phyloP scores from a whole-genome alignment of 2,329 filamentous ascomycete species.

The Grosmannia clavigera region DNA sequence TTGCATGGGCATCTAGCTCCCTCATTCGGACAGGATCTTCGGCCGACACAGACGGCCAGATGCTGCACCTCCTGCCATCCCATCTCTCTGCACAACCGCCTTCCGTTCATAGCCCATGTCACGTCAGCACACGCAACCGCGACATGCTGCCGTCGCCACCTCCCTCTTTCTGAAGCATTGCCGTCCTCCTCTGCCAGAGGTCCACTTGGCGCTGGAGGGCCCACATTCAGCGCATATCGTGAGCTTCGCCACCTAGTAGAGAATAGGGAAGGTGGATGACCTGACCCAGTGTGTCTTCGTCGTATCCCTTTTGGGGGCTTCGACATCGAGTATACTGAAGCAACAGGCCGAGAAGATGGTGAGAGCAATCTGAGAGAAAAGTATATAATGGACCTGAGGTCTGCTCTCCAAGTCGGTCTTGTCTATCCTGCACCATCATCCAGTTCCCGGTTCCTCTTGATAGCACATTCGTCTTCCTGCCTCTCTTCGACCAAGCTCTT shows the following conservation, averaged over 20 bases:
- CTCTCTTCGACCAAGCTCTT: neutral
- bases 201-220: neutral
- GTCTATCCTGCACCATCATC: neutral
- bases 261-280: neutral
- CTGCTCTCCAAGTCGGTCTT: neutral
- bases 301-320: neutral
- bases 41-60: neutral
- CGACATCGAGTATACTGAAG: too few species aligned
- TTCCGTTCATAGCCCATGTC: neutral
- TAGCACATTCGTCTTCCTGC: neutral
- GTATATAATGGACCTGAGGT: neutral
- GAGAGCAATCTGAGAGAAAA: neutral
- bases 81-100: neutral
- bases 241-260: neutral
- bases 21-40: neutral
- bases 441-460: neutral
- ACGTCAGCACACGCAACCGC: neutral
- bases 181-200: too few species aligned
- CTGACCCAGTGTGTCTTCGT: too few species aligned
- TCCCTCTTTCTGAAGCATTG: neutral
- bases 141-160: neutral
- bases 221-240: neutral
- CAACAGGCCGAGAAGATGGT: neutral
- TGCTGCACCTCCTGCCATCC: neutral
- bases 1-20: neutral